A percentile compares a stretch with the other conserved stretches of the same genome.
Evolutionary conservation across 805 yeast genomes (phyloP).

Genomic region (Monosporozyma unispora): DNA sequence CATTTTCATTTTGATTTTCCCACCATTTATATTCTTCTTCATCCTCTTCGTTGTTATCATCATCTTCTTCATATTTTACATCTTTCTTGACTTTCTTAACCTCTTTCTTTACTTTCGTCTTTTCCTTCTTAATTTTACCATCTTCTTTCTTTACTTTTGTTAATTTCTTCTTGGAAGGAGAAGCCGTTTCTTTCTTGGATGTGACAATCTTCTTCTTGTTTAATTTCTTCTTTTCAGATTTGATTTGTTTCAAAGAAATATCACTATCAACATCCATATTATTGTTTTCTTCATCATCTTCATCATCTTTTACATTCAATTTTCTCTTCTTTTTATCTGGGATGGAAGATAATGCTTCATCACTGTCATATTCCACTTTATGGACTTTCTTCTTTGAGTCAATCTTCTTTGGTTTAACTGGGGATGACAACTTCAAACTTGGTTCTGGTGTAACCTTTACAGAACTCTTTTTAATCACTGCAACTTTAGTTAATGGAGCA

Average conservation of each 20-base stretch:
- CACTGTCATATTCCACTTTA: neutral
- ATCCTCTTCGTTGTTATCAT: constrained; percentile 29
- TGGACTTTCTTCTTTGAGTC: neutral
- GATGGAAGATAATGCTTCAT: constrained; percentile 1
- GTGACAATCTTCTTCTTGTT: neutral
- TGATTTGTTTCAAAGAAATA: neutral
- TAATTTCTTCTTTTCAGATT: neutral
- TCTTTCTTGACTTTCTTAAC: neutral
- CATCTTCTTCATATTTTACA: constrained; percentile 13
- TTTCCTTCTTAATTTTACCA: neutral
- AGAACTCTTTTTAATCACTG: neutral
- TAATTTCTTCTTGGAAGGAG: neutral
- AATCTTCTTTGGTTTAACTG: neutral
- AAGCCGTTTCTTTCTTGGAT: neutral
- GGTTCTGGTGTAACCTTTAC: neutral
- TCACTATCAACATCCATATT: neutral
- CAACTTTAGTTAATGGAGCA: neutral
- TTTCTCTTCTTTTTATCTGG: constrained; percentile 2
- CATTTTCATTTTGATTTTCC: constrained; percentile 65
- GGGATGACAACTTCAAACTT: neutral
- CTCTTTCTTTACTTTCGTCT: neutral
- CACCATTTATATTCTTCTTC: constrained; percentile 73
- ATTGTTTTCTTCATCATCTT: neutral
- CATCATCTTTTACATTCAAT: neutral
- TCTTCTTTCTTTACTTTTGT: neutral